These are phyloP conservation scores for Agaricus subrufescens DNA, from an alignment of 768 basidiomycete species.

Conservation along the genomic window DNA sequence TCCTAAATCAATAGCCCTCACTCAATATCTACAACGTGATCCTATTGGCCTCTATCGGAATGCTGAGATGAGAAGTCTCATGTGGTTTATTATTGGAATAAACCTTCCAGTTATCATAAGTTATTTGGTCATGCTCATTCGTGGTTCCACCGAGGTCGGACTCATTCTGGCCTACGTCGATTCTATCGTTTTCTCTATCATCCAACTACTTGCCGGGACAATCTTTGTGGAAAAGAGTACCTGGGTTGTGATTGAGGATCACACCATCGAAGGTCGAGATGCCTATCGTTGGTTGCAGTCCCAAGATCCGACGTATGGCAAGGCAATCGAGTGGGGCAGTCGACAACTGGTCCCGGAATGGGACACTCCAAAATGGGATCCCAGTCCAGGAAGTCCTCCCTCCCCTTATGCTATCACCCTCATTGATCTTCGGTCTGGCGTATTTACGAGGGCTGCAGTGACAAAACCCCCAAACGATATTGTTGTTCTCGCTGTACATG, in stretches of 20 bases:
- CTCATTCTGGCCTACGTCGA: background rate
- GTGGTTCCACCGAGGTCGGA: background rate
- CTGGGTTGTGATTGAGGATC: conserved; percentile 11
- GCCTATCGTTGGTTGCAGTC: background rate
- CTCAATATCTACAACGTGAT: conserved; percentile 8
- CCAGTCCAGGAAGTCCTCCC: background rate
- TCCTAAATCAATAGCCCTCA: conserved; percentile 7
- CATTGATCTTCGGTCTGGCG: conserved; percentile 7
- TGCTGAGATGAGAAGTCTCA: background rate
- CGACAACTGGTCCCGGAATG: conserved; percentile 10
- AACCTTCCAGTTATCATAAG: background rate
- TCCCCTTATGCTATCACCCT: background rate
- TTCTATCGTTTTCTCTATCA: background rate
- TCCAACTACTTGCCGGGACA: conserved; percentile 2
- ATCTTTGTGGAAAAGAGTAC: conserved; percentile 8
- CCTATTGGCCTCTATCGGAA: background rate
- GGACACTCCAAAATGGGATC: background rate
- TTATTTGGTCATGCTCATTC: background rate
- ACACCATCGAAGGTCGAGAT: background rate
- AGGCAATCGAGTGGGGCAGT: conserved; percentile 9
- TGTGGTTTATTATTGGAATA: background rate
- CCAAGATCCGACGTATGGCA: conserved; percentile 9
- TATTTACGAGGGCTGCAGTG: conserved; percentile 5
- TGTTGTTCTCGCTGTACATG: conserved; percentile 14
- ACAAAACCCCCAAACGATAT: conserved; percentile 9